Base-by-base conservation (phyloP, 768 basidiomycete species). In the Boletus eberwhitei region DNA sequence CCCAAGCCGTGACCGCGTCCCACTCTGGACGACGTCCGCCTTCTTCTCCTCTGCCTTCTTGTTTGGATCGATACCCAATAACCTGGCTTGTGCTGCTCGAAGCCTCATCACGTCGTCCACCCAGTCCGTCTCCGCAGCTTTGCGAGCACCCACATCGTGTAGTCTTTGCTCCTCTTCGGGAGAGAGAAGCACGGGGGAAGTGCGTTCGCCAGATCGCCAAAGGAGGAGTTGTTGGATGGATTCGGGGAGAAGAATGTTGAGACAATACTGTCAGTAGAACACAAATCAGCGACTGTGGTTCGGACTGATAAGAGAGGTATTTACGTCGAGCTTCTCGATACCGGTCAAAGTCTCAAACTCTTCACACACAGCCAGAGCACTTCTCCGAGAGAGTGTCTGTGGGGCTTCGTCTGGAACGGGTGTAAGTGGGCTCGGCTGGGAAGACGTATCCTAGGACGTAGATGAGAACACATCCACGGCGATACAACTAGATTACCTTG, bases 221-320 rank as follows among this genome's bases (percentile, higher is more conserved):
- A 90, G 71, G n/a, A 88, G 73, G 9, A 92, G 74, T 62, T 92
- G 90, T 40, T 85, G 73, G 38, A 88, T 75, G 4, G 85, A 78
- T 67, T 90, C 89, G 3, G 84, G 86, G 5, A 90, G 75, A 12
- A 92, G 79, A 31, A 92, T 77, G 54, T 86, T 83, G 36, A 81
- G 70, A 64, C 87, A 88, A 59, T 90, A 91, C 87, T 90, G 58
- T 31, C 14, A 22, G 11, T 3, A 40, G 21, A 34, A 37, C 48
- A 43, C 47, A 19, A 5, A 38, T 63, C 40, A 52, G 57, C 32
- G 22, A 42, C 8, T 32, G 31, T 31, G 6, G 19, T 24, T n/a
- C 9, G 2, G 16, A 31, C 9, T 38, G 38, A 21, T 41, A 38
- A 43, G 8, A 35, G 46, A 40, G 26, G 26, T 8, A 51, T 79